A percentile compares a stretch with the other conserved stretches of the same genome.
Evolutionary conservation across 345 rosid genomes (phyloP).

Genomic region (Pugionium cornutum): DNA sequence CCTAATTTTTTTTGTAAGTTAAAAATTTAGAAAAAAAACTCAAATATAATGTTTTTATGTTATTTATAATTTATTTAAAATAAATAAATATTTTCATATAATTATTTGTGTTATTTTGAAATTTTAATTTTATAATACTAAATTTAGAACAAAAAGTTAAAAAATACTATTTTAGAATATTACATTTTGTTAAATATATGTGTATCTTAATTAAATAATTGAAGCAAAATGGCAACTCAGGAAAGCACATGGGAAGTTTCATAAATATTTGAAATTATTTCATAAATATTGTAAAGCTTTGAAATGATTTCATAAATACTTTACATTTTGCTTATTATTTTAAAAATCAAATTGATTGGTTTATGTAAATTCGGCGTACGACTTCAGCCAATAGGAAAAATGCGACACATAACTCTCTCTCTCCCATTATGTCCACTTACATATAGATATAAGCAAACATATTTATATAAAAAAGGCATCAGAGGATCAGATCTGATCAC

Average conservation of each 20-base stretch:
- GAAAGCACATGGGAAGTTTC: conserved; percentile 35
- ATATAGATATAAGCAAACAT: background rate
- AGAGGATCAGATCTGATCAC: conserved; percentile 28
- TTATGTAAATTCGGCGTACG: conserved; percentile 27
- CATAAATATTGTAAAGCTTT: background rate
- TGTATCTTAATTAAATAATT: conserved; percentile 24
- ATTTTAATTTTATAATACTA: too few species aligned
- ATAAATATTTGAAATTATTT: too few species aligned
- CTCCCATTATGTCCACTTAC: conserved; percentile 34
- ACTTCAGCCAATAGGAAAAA: conserved; percentile 23
- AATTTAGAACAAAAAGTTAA: too few species aligned
- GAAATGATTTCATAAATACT: background rate
- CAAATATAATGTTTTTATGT: too few species aligned
- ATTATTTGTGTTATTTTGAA: too few species aligned
- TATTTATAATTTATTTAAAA: too few species aligned
- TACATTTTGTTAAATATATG: conserved; percentile 11
- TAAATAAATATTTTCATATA: too few species aligned
- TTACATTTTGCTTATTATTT: background rate
- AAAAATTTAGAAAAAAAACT: too few species aligned
- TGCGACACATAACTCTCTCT: conserved; percentile 24
- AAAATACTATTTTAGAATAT: too few species aligned
- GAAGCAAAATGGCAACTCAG: conserved; percentile 20
- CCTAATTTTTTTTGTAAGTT: too few species aligned
- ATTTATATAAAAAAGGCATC: background rate
- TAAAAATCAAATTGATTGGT: conserved; percentile 28